A percentile compares a stretch with the other conserved stretches of the same genome.
Evolutionary conservation across 345 rosid genomes (phyloP).

Genomic region (Bruguiera sexangula): DNA sequence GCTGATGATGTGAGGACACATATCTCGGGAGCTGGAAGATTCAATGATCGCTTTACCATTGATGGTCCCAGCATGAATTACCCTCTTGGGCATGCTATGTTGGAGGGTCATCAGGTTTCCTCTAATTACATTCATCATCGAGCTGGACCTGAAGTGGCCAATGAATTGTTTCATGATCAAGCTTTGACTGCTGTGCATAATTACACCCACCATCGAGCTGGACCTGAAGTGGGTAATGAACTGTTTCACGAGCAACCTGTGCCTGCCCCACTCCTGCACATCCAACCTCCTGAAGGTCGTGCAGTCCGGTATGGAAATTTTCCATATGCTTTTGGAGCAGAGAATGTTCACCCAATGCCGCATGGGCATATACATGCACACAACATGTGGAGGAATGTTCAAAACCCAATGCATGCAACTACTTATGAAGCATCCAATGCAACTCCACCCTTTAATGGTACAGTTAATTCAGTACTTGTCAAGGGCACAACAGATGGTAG

Average conservation of each 20-base stretch:
- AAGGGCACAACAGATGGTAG: conserved; percentile 48
- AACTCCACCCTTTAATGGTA: conserved; percentile 48
- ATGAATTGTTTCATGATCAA: conserved; percentile 62
- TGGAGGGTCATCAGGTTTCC: conserved; percentile 48
- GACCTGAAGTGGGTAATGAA: conserved; percentile 59
- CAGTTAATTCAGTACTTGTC: conserved; percentile 42
- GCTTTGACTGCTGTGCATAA: conserved; percentile 34
- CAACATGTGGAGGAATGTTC: conserved; percentile 59
- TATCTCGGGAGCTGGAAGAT: conserved; percentile 56
- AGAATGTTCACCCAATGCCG: conserved; percentile 42
- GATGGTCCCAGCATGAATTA: conserved; percentile 65
- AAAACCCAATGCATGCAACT: conserved; percentile 49
- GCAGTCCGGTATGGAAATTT: conserved; percentile 51
- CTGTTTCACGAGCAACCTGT: conserved; percentile 56
- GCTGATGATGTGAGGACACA: conserved; percentile 65
- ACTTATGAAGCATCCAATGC: conserved; percentile 44
- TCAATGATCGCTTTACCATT: conserved; percentile 51
- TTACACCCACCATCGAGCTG: conserved; percentile 46
- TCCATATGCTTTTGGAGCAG: conserved; percentile 58
- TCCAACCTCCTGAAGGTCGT: conserved; percentile 51
- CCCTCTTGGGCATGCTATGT: conserved; percentile 51
- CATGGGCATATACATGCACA: conserved; percentile 55
- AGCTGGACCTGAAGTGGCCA: conserved; percentile 56
- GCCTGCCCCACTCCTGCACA: conserved; percentile 22
- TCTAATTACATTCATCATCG: conserved; percentile 45